Evolutionary conservation across 2,329 filamentous ascomycete species (phyloP).

Genomic region (Tolypocladium ovalisporum): DNA sequence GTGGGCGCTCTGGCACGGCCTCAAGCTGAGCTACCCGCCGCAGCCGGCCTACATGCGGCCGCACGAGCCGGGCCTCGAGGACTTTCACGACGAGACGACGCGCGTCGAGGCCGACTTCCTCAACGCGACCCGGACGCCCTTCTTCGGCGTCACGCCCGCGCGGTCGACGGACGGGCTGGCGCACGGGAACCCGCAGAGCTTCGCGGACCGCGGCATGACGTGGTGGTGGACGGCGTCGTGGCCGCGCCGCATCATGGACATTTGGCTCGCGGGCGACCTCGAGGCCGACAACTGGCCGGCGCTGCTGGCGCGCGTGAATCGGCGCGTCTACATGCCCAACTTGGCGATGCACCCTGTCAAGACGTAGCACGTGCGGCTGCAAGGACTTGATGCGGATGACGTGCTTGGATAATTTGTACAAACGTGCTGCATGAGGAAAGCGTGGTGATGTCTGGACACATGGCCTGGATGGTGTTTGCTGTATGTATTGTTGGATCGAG

Average conservation of each 20-base stretch:
- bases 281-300: conserved; percentile 12
- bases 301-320: conserved; percentile 16
- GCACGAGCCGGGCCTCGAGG: conserved; percentile 1
- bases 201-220: conserved; percentile 10
- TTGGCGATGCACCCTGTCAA: conserved; percentile 27
- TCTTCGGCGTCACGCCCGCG: conserved; percentile 17
- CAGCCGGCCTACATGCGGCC: conserved; percentile 20
- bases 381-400: not conserved
- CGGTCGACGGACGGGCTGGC: conserved; percentile 15
- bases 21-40: conserved; percentile 25
- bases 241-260: conserved; percentile 18
- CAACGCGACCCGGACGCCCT: conserved; percentile 5
- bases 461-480: not conserved
- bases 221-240: conserved; percentile 24
- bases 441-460: not conserved
- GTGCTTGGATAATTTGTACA: not conserved
- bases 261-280: conserved; percentile 17
- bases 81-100: conserved; percentile 6
- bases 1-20: conserved; percentile 25
- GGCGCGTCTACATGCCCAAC: conserved; percentile 21
- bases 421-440: not conserved
- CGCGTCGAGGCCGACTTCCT: conserved; percentile 1
- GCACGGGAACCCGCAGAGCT: conserved; percentile 12
- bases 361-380: conserved; percentile 1
- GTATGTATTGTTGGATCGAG: not conserved